Evolutionary conservation across 2,329 filamentous ascomycete genomes (phyloP), one percentile per base, ranked within the genome.

Genomic region (Fusarium tupiense): DNA sequence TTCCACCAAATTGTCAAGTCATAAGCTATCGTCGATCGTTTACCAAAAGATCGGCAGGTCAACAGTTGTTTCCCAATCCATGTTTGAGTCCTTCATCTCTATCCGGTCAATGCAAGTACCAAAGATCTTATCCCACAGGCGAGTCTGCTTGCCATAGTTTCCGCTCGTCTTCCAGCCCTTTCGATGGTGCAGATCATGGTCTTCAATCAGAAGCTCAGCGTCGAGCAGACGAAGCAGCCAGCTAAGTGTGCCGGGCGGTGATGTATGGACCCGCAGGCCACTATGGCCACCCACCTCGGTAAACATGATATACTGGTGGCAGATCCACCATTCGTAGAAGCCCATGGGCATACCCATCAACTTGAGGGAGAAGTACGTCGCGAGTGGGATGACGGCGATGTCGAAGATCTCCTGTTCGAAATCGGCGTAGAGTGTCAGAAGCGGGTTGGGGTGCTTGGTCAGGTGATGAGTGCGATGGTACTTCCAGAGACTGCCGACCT

Each of bases 301-400:
- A 6, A 67, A 70, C 46, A 61, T 60, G 31, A 70, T 47, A 10
- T 70, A 70, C 24, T 70, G 67, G 29, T 70, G 67, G 46, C 67
- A 70, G 22, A 70, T 63, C 64, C 67, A 70, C 67, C 67, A 70
- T 9, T 70, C 67, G 19, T 70, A 70, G 59, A 63, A 70, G 44
- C 67, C 67, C 37, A 70, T 31, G 0, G 58, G 67, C 4, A 70
- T 38, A 3, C 64, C 50, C 11, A 67, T 22, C 3, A 60, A 31
- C 40, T 35, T 60, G 0, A 70, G 47, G 2, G 64, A 59, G n/a
- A 54, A 31, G 11, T 54, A 70, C 0, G 67, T 60, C 1, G 59
- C 29, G 19, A 70, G 61, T 1, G 67, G 67, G 16, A 70, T 50
- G 13, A 54, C 58, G 19, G 66, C 53, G 46, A 70, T 67, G 24